Base-by-base conservation (phyloP, 2,329 filamentous ascomycete species). In the Microcyclospora pomicola region DNA sequence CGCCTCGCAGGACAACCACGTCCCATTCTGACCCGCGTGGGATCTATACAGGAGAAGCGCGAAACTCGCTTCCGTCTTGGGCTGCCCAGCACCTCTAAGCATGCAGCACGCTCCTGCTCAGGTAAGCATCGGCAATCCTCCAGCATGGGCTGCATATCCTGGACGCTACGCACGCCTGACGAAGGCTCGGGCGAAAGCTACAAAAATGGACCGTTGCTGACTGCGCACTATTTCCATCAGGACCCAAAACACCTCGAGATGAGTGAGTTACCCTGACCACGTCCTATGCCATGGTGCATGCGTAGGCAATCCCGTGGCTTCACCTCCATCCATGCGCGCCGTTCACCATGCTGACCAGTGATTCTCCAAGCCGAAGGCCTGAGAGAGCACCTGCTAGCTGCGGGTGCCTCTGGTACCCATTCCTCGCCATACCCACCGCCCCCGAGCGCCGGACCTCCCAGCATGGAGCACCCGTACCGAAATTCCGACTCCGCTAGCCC, bases 361-460 rank as follows among this genome's bases (percentile, higher is more conserved):
- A 4, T 24, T 24, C 5, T 24, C 5, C 19, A 24, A 24, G 19
- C 19, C 7, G 19, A 50, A 77, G 74, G 72, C 55, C 67, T 78
- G 53, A 69, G 74, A 59, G 74, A 77, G 54, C 73, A 76, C 51
- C 70, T 78, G 33, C 66, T 77, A 49, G 72, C 69, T 50, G 64
- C 66, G 38, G 67, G 68, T 45, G 60, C 63, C 33, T 40, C 50
- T 35, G 47, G 55, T 57, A 38, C 56, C 51, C 37, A 47, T 28
- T 59, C 59, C 14, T 53, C 62, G 11, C 61, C 64, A 44, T 59
- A 63, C 33, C 58, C 62, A 44, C 41, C 46, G 41, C 36, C 56
- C 45, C 48, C 57, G 47, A 40, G 44, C 43, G 37, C 59, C 49
- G 44, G 42, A 2, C 37, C 43, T 11, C 40, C 47, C 14, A 45